Evolutionary conservation across 345 rosid species (phyloP).

Genomic region (Pistacia integerrima): DNA sequence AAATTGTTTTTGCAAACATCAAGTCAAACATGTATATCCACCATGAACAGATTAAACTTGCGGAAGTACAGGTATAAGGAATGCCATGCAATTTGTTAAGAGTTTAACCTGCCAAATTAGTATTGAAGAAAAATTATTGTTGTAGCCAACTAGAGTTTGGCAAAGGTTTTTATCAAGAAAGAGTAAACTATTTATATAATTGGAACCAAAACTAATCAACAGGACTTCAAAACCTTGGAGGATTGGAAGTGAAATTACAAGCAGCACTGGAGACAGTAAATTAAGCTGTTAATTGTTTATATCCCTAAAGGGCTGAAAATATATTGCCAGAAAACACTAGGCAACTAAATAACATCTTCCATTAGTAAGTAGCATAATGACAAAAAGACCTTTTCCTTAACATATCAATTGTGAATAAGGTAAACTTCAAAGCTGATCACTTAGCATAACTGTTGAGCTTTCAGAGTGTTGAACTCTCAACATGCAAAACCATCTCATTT

Average conservation of each 20-base stretch:
- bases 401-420: neutral
- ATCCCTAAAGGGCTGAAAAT: neutral
- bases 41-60: neutral
- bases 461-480: neutral
- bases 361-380: neutral
- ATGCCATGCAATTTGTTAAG: too few species aligned
- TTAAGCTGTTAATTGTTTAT: neutral
- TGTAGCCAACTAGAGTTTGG: neutral
- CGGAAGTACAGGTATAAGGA: too few species aligned
- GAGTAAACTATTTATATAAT: neutral
- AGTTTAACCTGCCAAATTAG: neutral
- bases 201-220: neutral
- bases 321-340: neutral
- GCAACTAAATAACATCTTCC: neutral
- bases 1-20: neutral
- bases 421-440: neutral
- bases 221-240: neutral
- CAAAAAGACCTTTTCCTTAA: neutral
- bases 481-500: neutral
- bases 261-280: neutral
- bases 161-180: neutral
- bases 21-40: neutral
- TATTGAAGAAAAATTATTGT: neutral
- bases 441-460: neutral
- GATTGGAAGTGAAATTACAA: neutral